These are phyloP conservation scores for Adiantum capillusveneris DNA, from an alignment of 75 land plant species.

Conservation along the genomic window DNA sequence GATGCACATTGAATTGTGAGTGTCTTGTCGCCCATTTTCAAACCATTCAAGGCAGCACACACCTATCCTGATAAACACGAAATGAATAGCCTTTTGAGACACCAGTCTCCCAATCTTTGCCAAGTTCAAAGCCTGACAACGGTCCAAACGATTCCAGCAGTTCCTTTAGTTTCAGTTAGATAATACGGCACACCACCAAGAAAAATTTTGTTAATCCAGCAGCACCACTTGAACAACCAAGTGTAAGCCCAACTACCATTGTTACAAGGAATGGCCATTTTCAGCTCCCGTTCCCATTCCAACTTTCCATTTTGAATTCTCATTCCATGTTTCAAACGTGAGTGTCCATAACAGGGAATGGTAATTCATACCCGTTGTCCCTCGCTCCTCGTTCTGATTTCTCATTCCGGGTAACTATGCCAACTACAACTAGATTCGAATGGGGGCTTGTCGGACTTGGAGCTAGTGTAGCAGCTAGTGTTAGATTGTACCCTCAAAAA, in stretches of 20 bases:
- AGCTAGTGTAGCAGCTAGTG: slow-evolving; percentile 77
- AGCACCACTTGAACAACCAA: slow-evolving; percentile 25
- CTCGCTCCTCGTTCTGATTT: no score
- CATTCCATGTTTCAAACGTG: no score
- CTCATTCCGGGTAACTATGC: no score
- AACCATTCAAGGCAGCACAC: slow-evolving; percentile 33
- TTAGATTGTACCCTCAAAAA: slow-evolving; percentile 26
- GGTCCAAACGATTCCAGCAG: slow-evolving; percentile 68
- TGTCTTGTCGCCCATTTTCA: slow-evolving; percentile 38
- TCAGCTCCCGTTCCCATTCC: no score
- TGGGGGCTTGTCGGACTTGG: slow-evolving; percentile 24
- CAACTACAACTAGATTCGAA: slow-evolving; percentile 33
- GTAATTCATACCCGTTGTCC: no score
- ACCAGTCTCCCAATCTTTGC: slow-evolving; percentile 92
- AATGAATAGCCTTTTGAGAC: slow-evolving; percentile 96
- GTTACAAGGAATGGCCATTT: slow-evolving; percentile 19
- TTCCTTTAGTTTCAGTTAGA: slow-evolving; percentile 28
- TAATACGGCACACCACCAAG: slow-evolving; percentile 30
- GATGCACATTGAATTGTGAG: slow-evolving; percentile 33
- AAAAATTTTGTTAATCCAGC: slow-evolving; percentile 59
- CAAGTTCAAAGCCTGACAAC: slow-evolving; percentile 86
- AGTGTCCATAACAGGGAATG: no score
- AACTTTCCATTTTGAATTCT: no score
- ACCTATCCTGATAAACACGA: slow-evolving; percentile 69
- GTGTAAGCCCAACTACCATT: slow-evolving; percentile 30